These are phyloP conservation scores for Diaporthe ilicicola DNA, from an alignment of 2,329 filamentous ascomycete species.

Conservation along the genomic window DNA sequence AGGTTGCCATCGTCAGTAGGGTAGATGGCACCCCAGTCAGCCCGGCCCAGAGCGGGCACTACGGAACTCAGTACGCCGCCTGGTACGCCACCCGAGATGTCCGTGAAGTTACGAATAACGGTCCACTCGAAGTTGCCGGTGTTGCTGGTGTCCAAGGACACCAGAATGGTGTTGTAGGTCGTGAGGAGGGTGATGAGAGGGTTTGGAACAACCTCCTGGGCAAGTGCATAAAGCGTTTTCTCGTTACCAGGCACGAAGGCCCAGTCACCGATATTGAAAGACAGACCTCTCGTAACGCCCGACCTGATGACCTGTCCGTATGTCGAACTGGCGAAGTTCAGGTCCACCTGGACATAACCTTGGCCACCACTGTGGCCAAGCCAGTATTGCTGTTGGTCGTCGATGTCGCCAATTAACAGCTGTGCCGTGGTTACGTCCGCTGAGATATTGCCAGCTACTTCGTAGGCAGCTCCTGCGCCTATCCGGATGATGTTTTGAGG, in stretches of 20 bases:
- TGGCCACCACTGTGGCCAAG: background rate
- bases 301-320: background rate
- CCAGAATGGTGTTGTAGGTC: slow-evolving; percentile 9
- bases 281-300: background rate
- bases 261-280: background rate
- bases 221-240: background rate
- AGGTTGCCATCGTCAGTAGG: slow-evolving; percentile 1
- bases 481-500: background rate
- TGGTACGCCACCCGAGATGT: background rate
- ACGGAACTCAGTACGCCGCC: no score
- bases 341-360: background rate
- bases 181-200: background rate
- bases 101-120: background rate
- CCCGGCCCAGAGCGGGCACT: background rate
- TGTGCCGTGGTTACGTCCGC: background rate
- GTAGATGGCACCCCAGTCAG: slow-evolving; percentile 12
- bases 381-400: slow-evolving; percentile 5
- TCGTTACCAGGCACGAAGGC: background rate
- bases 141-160: background rate
- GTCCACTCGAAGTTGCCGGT: no score
- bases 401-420: slow-evolving; percentile 8
- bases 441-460: background rate
- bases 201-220: background rate
- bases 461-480: background rate
- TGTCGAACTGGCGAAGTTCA: background rate